Evolutionary conservation across 192 early-diverging fungal species (phyloP), one percentile per base, ranked within the genome.

Genomic region (Thoreauomyces humboldtii): DNA sequence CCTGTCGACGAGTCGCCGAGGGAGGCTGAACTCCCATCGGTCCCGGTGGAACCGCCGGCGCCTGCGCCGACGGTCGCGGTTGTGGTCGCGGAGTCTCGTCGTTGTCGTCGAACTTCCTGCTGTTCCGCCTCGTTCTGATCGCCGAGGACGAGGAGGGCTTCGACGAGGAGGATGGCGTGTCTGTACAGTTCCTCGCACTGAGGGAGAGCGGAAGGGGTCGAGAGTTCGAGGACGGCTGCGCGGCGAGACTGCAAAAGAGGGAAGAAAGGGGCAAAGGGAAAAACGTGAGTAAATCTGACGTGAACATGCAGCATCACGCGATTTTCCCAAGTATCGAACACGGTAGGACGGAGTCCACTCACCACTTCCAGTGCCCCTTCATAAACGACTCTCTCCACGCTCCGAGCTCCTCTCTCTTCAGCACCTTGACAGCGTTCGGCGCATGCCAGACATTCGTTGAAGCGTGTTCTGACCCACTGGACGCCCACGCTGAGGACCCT

Each of bases 391-490:
- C 35, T 61, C 46, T 74, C 76, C 24, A 72, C 69, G 42, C 72
- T 17, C 29, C 72, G 15, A 12, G 51, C 34, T 19, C 17, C 22
- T 19, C 36, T 35, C 17, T 52, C 63, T 14, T 3, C 42, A 2
- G 7, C 34, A 12, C 21, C 62, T 56, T 61, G 35, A 47, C 41
- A 60, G 0, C 42, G 32, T 25, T 93, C 87, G 0, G 94, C 95
- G 4, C 86, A 78, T 15, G 95, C 92, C 9, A 96, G 65, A 50
- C 91, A 95, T 48, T 89, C 89, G 74, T 98, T 95, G 68, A 94
- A 98, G 58, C 88, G 84, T 48, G 82, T 84, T 22, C 91, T 86
- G 54, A 96, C 89, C 91, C 92, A 97, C 63, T 94, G 89, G 7
- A 97, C 92, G 0, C 77, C 85, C 21, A 69, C 67, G 57, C 87